Conservation (phyloP, 208 protist species). For the Trypanosoma boissoni region DNA sequence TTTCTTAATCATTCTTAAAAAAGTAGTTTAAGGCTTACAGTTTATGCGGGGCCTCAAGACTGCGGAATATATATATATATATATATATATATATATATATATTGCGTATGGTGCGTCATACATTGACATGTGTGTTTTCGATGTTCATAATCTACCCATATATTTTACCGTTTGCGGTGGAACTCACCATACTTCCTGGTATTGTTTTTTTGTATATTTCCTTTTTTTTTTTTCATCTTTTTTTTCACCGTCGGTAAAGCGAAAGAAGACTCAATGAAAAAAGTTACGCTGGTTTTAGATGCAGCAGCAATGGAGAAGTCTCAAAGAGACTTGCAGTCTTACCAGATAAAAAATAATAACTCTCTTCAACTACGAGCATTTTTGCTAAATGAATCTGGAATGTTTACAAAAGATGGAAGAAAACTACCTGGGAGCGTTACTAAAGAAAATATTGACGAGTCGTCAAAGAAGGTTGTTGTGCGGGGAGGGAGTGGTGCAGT, state of each 20-base stretch:
- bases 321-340: slow-evolving; percentile 74
- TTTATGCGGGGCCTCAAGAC: too few relatives aligned
- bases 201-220: not conserved
- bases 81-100: slow-evolving; percentile 7
- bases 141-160: not conserved
- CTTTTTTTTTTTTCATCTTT: slow-evolving; percentile 7
- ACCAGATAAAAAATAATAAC: slow-evolving; percentile 88
- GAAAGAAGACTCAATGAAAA: slow-evolving; percentile 17
- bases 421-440: slow-evolving; percentile 64
- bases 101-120: not conserved
- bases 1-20: too few relatives aligned
- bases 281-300: slow-evolving; percentile 46
- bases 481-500: slow-evolving; percentile 77
- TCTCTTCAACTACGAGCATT: slow-evolving; percentile 85
- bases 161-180: not conserved
- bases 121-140: not conserved
- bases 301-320: slow-evolving; percentile 57
- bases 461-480: slow-evolving; percentile 56
- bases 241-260: not conserved
- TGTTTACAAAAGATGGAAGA: slow-evolving; percentile 85
- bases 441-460: slow-evolving; percentile 78
- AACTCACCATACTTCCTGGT: not conserved
- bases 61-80: not conserved
- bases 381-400: slow-evolving; percentile 70
- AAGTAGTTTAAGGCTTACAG: too few relatives aligned